Evolutionary conservation across 2,329 filamentous ascomycete genomes (phyloP).

Genomic region (Pseudophaeomoniella oleicola): DNA sequence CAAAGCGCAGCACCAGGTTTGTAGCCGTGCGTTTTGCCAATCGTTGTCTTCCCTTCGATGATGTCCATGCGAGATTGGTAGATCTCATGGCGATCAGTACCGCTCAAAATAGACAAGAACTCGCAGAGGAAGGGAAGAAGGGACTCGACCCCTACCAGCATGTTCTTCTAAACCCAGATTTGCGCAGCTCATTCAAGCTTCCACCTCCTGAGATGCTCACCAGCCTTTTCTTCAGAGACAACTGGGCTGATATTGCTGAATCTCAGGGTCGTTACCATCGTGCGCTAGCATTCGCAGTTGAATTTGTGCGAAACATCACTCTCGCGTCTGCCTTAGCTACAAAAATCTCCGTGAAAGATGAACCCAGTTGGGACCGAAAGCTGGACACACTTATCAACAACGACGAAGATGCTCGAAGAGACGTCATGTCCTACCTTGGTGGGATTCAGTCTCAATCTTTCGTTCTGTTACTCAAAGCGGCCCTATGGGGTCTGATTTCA

Average conservation of each 20-base stretch:
- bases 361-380: constrained; percentile 73
- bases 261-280: constrained; percentile 13
- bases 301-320: constrained; percentile 51
- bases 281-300: constrained; percentile 54
- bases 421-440: constrained; percentile 41
- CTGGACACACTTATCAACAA: constrained; percentile 59
- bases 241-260: constrained; percentile 3
- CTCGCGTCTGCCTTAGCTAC: constrained; percentile 40
- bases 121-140: constrained; percentile 77
- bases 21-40: constrained; percentile 82
- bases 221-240: constrained; percentile 27
- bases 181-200: constrained; percentile 9
- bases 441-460: constrained; percentile 21
- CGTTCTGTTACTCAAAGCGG: constrained; percentile 26
- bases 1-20: constrained; percentile 62
- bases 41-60: constrained; percentile 64
- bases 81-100: constrained; percentile 68
- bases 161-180: constrained; percentile 39
- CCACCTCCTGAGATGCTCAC: constrained; percentile 31
- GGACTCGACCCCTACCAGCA: constrained; percentile 73
- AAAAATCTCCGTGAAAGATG: constrained; percentile 36
- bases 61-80: constrained; percentile 72
- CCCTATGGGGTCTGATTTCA: constrained; percentile 28
- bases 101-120: constrained; percentile 59
- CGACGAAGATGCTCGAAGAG: constrained; percentile 48